Evolutionary conservation across 768 basidiomycete species (phyloP).

Genomic region (Lepiota brunneoincarnata): DNA sequence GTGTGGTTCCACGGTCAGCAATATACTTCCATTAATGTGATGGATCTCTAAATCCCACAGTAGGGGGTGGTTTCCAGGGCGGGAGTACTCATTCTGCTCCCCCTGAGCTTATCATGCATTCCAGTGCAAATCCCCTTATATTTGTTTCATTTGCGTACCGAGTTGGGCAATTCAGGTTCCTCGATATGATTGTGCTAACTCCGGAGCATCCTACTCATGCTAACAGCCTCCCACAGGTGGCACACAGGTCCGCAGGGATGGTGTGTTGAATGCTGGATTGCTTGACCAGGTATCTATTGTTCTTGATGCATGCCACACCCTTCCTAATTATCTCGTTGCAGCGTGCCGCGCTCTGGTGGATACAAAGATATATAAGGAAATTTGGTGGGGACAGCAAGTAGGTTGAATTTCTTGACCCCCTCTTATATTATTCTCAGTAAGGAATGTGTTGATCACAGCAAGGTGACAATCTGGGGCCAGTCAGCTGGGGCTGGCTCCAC

Average conservation of each 20-base stretch:
- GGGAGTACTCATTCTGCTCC: conserved; percentile 31
- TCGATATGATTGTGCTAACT: conserved; percentile 23
- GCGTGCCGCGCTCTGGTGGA: conserved; percentile 36
- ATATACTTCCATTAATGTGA: background rate
- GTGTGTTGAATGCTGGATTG: conserved; percentile 36
- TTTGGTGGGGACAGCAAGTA: conserved; percentile 38
- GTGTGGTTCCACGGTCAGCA: conserved; percentile 40
- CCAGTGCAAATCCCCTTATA: conserved; percentile 32
- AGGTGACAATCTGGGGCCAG: conserved; percentile 41
- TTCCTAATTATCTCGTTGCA: conserved; percentile 2
- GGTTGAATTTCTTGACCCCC: background rate
- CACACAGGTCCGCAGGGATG: conserved; percentile 26
- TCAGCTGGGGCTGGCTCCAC: conserved; percentile 42
- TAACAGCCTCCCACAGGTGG: conserved; percentile 23
- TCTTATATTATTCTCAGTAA: background rate
- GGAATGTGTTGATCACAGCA: conserved; percentile 17
- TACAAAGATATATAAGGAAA: conserved; percentile 32
- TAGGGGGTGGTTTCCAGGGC: conserved; percentile 40
- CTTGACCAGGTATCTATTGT: conserved; percentile 32
- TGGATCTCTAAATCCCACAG: background rate
- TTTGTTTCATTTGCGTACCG: conserved; percentile 43
- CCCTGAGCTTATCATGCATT: conserved; percentile 29
- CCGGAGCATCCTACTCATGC: background rate
- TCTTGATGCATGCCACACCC: background rate
- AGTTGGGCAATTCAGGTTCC: conserved; percentile 39